Conservation (phyloP, 306 rosid species). For the Macrotyloma uniflorum region DNA sequence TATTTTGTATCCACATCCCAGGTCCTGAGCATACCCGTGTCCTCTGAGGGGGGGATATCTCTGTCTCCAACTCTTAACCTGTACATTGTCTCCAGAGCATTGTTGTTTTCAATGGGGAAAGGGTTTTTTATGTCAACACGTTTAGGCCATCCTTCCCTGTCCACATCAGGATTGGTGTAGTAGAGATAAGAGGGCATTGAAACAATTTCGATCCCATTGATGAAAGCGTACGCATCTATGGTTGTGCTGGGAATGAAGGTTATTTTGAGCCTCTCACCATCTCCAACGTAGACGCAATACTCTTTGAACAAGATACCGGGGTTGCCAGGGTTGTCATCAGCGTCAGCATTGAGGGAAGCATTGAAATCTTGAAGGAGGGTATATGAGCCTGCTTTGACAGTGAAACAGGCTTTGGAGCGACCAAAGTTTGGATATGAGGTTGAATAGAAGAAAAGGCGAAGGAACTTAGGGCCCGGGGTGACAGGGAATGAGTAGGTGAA, state of each 20-base stretch:
- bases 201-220: background rate
- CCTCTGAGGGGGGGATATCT: background rate
- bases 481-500: conserved; percentile 49
- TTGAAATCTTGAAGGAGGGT: conserved; percentile 44
- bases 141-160: background rate
- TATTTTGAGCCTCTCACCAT: background rate
- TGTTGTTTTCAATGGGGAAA: background rate
- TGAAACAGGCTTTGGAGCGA: conserved; percentile 23
- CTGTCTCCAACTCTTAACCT: background rate
- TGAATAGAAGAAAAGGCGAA: conserved; percentile 38
- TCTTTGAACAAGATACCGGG: conserved; percentile 11
- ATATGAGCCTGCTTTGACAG: conserved; percentile 26
- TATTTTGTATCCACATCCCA: background rate
- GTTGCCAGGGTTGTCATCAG: background rate
- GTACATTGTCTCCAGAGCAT: background rate
- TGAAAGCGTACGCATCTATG: background rate
- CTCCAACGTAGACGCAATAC: conserved; percentile 19
- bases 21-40: background rate
- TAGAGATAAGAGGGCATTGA: background rate
- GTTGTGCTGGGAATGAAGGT: background rate
- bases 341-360: conserved; percentile 31
- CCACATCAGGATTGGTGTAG: background rate
- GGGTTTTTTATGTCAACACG: background rate
- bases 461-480: conserved; percentile 31
- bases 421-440: background rate